Base-by-base conservation (phyloP, 164 flowering plant genomes). In the Macadamia tetraphylla region DNA sequence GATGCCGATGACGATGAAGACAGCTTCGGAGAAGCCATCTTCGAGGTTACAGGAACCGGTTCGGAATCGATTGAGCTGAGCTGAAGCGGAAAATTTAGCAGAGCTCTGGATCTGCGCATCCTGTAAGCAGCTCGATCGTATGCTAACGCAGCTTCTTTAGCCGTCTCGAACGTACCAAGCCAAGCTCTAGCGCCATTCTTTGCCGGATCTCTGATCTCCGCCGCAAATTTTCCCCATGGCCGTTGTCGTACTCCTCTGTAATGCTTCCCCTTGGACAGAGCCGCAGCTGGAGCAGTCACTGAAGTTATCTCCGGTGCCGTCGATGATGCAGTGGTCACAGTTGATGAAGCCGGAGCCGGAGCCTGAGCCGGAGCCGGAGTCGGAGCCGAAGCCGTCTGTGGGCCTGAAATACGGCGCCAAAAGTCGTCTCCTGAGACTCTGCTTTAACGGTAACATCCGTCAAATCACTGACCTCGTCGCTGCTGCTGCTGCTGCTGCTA, bases 91-190 rank as follows among this genome's bases (percentile, higher is more conserved):
- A 82, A 82, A 56, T 82, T 82, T 18, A 82, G 76, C 60, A 80
- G 63, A 14, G 85, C 85, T 9, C 80, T 71, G 12, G 79, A 67
- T 18, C 85, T 83, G 10, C 85, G 78, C 78, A 82, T 78, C 30
- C 83, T 29, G 32, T 67, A 82, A 11, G 85, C 85, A 9, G 85
- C 85, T 9, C 77, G 61, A 30, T 80, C 85, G 64, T 82, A 82
- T 44, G 85, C 84, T 65, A 77, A 35, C 1, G 84, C 84, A 3
- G 84, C 84, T 43, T 77, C 84, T 71, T 81, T 82, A 9, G 82
- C 84, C 17, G 84, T 81, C 60, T 79, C 79, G 49, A 74, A 81
- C 10, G 84, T 81, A 17, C 84, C 84, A n/a, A 81, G 79, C 84
- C 84, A 81, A 49, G 79, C 84, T 29, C 84, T 51, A 0, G 84